phyloP scores from a whole-genome alignment of 2,329 filamentous ascomycete species.

The Onygena corvina region DNA sequence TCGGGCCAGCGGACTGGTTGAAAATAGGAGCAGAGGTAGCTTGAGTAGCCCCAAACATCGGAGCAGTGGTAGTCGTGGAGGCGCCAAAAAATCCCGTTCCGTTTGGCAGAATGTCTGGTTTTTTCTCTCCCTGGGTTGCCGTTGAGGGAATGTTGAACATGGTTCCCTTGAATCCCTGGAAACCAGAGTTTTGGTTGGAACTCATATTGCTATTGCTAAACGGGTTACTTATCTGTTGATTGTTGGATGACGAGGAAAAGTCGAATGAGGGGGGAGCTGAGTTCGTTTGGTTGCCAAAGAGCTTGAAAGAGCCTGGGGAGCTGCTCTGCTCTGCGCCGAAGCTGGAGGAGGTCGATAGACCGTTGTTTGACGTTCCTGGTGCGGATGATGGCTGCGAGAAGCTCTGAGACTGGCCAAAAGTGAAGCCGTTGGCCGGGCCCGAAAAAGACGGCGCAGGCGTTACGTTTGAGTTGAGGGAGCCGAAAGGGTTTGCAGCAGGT shows the following conservation, averaged over 20 bases:
- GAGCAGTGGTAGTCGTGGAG: constrained; percentile 4
- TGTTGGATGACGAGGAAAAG: constrained; percentile 22
- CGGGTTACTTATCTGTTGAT: constrained; percentile 24
- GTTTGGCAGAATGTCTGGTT: constrained; percentile 8
- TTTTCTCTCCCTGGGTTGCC: constrained; percentile 13
- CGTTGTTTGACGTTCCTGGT: constrained; percentile 18
- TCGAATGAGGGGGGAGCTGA: constrained; percentile 24
- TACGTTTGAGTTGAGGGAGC: constrained; percentile 22
- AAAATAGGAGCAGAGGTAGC: constrained; percentile 19
- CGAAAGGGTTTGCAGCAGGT: constrained; percentile 23
- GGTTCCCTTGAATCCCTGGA: constrained; percentile 25
- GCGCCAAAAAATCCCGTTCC: constrained; percentile 12
- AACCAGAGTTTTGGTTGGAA: constrained; percentile 17
- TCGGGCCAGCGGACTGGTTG: constrained; percentile 19
- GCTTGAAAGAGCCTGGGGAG: constrained; percentile 9
- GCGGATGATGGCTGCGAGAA: constrained; percentile 23
- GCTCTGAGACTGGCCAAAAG: constrained; percentile 29
- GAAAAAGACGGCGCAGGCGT: constrained; percentile 17
- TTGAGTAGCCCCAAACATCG: constrained; percentile 11
- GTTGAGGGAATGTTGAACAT: constrained; percentile 24
- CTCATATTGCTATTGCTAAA: constrained; percentile 25
- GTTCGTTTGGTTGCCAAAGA: constrained; percentile 14
- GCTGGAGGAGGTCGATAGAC: constrained; percentile 21
- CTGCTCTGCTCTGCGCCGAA: constrained; percentile 22
- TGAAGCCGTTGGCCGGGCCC: constrained; percentile 21